A percentile compares a stretch with the other conserved stretches of the same genome.
Conservation (phyloP, 106 monocot species). For the Acorus gramineus region DNA sequence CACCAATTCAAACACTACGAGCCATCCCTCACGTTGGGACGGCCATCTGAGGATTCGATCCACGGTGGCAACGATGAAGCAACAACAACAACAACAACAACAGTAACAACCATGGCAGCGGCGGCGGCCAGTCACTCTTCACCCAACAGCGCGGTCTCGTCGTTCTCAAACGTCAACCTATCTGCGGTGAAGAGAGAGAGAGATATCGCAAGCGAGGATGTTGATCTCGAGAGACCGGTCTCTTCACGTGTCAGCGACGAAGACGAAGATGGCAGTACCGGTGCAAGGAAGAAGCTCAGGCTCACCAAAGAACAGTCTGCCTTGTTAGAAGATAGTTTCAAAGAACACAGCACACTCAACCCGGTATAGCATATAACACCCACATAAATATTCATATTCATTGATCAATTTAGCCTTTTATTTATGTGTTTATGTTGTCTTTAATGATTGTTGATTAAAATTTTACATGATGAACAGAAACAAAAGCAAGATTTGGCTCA, state of each 20-base stretch:
- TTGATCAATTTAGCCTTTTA: not conserved
- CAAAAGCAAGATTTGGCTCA: constrained; percentile 34
- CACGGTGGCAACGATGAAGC: too few relatives aligned
- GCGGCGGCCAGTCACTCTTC: too few relatives aligned
- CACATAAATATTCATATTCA: not conserved
- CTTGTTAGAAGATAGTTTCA: constrained; percentile 29
- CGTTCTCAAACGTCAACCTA: not conserved
- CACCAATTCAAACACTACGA: constrained; percentile 1
- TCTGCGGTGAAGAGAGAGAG: not conserved
- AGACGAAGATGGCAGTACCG: constrained; percentile 9
- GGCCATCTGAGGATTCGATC: not conserved
- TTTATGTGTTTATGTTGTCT: not conserved
- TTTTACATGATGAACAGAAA: constrained; percentile 7
- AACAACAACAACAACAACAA: too few relatives aligned
- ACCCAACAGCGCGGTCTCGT: not conserved
- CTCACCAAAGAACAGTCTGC: constrained; percentile 31
- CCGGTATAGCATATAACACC: constrained; percentile 8
- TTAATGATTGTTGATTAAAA: not conserved
- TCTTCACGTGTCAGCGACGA: constrained; percentile 6
- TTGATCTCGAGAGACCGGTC: not conserved
- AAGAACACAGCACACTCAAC: constrained; percentile 25
- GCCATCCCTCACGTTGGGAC: constrained; percentile 3
- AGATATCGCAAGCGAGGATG: not conserved
- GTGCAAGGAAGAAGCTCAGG: constrained; percentile 37
- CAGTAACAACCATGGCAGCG: too few relatives aligned